Base-by-base conservation (phyloP, 768 basidiomycete genomes). In the Lactarius evosmus region DNA sequence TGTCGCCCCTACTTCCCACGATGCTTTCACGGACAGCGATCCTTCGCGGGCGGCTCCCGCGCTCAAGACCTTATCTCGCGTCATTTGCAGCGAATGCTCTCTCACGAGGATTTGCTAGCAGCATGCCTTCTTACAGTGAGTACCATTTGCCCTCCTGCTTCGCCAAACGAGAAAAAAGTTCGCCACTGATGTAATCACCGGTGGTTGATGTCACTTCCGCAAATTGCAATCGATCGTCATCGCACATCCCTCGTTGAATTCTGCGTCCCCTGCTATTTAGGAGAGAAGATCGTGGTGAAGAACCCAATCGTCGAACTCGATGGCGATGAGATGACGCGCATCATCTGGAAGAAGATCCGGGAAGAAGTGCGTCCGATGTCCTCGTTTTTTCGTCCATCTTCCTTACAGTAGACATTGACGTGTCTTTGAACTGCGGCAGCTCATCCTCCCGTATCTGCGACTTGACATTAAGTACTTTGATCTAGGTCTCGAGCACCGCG, bases 401-500 rank as follows among this genome's bases (percentile, higher is more conserved):
- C 19, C 8, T 38, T 54, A 29, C 36, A 12, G 44, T 22, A 11
- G 22, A 46, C 55, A 54, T 44, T 58, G 46, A 30, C 36, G 12
- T 33, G 7, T 12, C 29, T 4, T 14, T 29, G 4, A 25, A 52
- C 22, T 17, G 34, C 29, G n/a, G 19, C 69, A 96, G 93, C 88
- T 99, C 71, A 96, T 99, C 72, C 82, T 97, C 53, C 97, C 97
- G 9, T 97, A 95, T 74, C 82, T 99, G 56, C 83, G 95, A 78
- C 79, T 99, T 40, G 93, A 99, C 72, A 92, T 99, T 83, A 98
- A 98, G 77, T 98, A 98, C 79, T 98, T 85, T 76, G 96, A 98
- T 77, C 83, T 98, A n/a, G 96, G 96, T 19, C 81, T 98, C 70
- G 94, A 96, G 76, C 82, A 89, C 78, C 88, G 96, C 56, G 95